Evolutionary conservation across 441 rosid genomes (phyloP).

Genomic region (Aleurites moluccanus): DNA sequence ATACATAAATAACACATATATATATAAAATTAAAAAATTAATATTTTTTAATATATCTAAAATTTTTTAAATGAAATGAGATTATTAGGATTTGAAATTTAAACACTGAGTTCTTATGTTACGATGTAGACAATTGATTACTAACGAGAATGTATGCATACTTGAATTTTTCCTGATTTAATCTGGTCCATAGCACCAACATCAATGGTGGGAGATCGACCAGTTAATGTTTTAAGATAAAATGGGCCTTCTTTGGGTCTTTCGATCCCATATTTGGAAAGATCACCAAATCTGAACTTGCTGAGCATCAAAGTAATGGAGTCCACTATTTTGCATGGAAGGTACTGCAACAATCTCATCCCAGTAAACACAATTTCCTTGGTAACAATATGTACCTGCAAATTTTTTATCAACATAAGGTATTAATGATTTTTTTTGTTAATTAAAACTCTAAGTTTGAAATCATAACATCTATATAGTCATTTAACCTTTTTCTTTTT

Average conservation of each 20-base stretch:
- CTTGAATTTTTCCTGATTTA: constrained; percentile 33
- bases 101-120: no score
- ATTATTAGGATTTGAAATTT: no score
- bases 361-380: constrained; percentile 37
- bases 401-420: neutral
- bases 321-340: constrained; percentile 44
- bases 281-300: constrained; percentile 29
- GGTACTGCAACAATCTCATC: constrained; percentile 35
- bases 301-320: constrained; percentile 20
- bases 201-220: constrained; percentile 51
- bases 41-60: no score
- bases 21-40: no score
- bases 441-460: no score
- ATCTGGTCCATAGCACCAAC: constrained; percentile 44
- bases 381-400: constrained; percentile 46
- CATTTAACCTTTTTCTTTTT: neutral
- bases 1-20: no score
- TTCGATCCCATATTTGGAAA: constrained; percentile 40
- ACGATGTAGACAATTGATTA: no score
- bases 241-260: constrained; percentile 50
- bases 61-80: neutral
- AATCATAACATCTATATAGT: no score
- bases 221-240: constrained; percentile 30
- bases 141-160: neutral
- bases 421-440: no score